A percentile compares a stretch with the other conserved stretches of the same genome.
Evolutionary conservation across 176 grass and related monocot genomes (phyloP).

Genomic region (Aegilops bicornis): DNA sequence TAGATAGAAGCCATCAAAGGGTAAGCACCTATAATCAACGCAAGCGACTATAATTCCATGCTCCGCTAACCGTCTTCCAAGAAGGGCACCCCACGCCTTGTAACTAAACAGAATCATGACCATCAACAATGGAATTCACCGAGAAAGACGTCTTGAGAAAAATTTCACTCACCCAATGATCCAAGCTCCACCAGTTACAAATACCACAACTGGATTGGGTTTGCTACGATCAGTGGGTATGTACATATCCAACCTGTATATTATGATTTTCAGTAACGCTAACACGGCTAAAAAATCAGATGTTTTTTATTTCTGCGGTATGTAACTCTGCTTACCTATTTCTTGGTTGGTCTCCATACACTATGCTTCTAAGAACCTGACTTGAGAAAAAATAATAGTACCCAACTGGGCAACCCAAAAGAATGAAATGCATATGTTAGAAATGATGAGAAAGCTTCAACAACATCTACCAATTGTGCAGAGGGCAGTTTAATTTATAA

Average conservation of each 20-base stretch:
- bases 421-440: neutral
- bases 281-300: slow-evolving; percentile 9
- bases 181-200: slow-evolving; percentile 97
- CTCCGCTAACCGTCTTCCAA: slow-evolving; percentile 84
- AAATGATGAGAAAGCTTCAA: neutral
- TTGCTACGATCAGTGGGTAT: slow-evolving; percentile 50
- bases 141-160: neutral
- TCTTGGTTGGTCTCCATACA: slow-evolving; percentile 87
- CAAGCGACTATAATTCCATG: slow-evolving; percentile 91
- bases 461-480: neutral
- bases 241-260: slow-evolving; percentile 84
- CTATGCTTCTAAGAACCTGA: slow-evolving; percentile 79
- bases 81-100: slow-evolving; percentile 91
- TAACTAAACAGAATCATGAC: slow-evolving; percentile 56
- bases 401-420: slow-evolving; percentile 59
- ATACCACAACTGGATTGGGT: slow-evolving; percentile 74
- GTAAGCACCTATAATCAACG: slow-evolving; percentile 87
- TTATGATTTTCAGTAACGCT: neutral
- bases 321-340: slow-evolving; percentile 47
- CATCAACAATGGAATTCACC: neutral
- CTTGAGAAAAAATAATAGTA: slow-evolving; percentile 98
- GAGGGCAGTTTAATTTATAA: neutral
- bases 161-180: slow-evolving; percentile 78
- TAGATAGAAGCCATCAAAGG: neutral
- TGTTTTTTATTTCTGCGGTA: neutral